phyloP scores from a whole-genome alignment of 768 basidiomycete genomes.

The Phallus indusiatus region DNA sequence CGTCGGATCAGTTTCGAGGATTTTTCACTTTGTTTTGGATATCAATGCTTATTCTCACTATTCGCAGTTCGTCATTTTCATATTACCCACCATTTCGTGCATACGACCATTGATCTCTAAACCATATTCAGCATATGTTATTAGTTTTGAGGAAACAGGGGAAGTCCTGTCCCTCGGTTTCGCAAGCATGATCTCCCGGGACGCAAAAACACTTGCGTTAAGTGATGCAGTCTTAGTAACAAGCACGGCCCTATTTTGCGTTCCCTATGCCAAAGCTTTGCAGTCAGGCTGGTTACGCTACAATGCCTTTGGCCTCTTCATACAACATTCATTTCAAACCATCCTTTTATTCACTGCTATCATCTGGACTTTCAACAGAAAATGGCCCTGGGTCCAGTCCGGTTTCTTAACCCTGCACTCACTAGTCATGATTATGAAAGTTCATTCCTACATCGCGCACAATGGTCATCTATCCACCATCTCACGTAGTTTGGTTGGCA shows the following conservation, averaged over 20 bases:
- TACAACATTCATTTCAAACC: constrained; percentile 80
- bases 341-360: constrained; percentile 62
- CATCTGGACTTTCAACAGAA: constrained; percentile 84
- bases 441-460: constrained; percentile 87
- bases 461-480: constrained; percentile 73
- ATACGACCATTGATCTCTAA: not conserved
- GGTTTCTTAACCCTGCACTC: constrained; percentile 84
- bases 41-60: constrained; percentile 71
- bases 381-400: constrained; percentile 98
- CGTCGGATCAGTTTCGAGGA: constrained; percentile 83
- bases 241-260: constrained; percentile 59
- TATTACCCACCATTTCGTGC: constrained; percentile 12
- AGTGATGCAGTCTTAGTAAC: constrained; percentile 77
- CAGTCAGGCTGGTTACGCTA: constrained; percentile 75
- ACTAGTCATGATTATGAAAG: constrained; percentile 89
- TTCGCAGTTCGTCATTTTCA: constrained; percentile 28
- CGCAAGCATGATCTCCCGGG: constrained; percentile 78
- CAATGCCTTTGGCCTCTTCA: constrained; percentile 58
- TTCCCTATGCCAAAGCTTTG: constrained; percentile 74
- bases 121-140: constrained; percentile 36
- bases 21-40: constrained; percentile 97
- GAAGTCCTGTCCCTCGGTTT: constrained; percentile 72
- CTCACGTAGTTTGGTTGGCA: constrained; percentile 34
- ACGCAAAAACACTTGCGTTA: constrained; percentile 73
- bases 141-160: constrained; percentile 68